Conservation (phyloP, 1,284 basidiomycete genomes). For the Rhizoctonia solani region DNA sequence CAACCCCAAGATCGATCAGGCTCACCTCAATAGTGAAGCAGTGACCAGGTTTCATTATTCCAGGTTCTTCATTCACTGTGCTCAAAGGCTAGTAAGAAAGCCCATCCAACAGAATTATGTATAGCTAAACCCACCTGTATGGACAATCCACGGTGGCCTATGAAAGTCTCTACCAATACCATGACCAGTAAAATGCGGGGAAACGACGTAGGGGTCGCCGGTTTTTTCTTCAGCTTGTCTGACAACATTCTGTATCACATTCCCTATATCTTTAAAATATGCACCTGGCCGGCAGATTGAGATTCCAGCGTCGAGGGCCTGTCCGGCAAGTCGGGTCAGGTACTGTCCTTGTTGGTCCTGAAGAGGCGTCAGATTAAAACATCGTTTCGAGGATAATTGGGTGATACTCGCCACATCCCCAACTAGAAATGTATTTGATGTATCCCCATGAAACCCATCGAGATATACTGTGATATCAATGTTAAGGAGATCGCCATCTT, state of each 20-base stretch:
- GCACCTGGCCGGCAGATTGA: constrained; percentile 73
- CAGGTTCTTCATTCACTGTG: constrained; percentile 76
- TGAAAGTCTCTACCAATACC: constrained; percentile 88
- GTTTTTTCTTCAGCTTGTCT: constrained; percentile 44
- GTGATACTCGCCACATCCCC: constrained; percentile 64
- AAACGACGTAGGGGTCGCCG: constrained; percentile 57
- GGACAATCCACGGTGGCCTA: constrained; percentile 80
- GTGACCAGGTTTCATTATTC: constrained; percentile 77
- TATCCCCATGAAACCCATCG: constrained; percentile 84
- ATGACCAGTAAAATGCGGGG: constrained; percentile 78
- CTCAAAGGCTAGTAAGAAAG: constrained; percentile 20
- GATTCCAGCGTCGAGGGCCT: constrained; percentile 75
- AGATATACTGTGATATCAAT: constrained; percentile 82
- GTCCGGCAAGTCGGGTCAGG: constrained; percentile 63
- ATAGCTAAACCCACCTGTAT: constrained; percentile 55
- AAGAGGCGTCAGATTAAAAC: neutral
- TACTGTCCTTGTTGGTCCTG: constrained; percentile 70
- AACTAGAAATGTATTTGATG: constrained; percentile 78
- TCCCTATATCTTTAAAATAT: constrained; percentile 75
- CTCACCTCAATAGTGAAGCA: constrained; percentile 86
- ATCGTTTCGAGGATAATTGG: neutral
- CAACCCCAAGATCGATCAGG: neutral
- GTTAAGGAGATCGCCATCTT: constrained; percentile 82
- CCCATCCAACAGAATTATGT: neutral
- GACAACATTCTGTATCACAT: constrained; percentile 66